These are phyloP conservation scores for Aspergillus quadricinctus DNA, from an alignment of 2,329 filamentous ascomycete genomes.

Conservation along the genomic window DNA sequence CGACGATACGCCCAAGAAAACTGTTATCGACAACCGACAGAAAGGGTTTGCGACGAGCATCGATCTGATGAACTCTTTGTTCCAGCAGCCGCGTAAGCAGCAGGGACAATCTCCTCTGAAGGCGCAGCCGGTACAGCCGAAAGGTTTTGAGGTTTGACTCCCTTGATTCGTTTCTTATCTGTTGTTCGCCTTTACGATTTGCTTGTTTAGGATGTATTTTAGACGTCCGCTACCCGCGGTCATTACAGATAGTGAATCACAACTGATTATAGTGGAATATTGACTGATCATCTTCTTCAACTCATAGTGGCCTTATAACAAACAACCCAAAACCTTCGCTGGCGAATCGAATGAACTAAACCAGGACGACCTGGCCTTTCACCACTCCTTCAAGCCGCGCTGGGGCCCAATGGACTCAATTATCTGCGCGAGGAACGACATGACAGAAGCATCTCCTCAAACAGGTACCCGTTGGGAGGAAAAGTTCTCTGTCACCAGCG, in stretches of 20 bases:
- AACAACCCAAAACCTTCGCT: slow-evolving; percentile 65
- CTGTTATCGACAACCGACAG: slow-evolving; percentile 28
- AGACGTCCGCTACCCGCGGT: slow-evolving; percentile 11
- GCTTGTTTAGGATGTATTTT: not conserved
- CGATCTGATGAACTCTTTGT: slow-evolving; percentile 93
- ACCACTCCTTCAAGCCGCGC: slow-evolving; percentile 69
- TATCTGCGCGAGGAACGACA: slow-evolving; percentile 55
- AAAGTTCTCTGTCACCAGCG: slow-evolving; percentile 44
- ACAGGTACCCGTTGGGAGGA: slow-evolving; percentile 47
- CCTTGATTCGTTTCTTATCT: slow-evolving; percentile 45
- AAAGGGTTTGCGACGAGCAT: slow-evolving; percentile 81
- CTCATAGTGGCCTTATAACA: slow-evolving; percentile 78
- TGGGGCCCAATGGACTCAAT: slow-evolving; percentile 75
- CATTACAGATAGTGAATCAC: slow-evolving; percentile 25
- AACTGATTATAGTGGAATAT: slow-evolving; percentile 38
- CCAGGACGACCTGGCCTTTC: slow-evolving; percentile 62
- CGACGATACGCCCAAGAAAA: slow-evolving; percentile 30
- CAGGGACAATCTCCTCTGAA: slow-evolving; percentile 48
- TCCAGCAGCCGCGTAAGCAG: slow-evolving; percentile 59
- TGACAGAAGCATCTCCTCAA: slow-evolving; percentile 16
- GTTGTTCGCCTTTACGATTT: slow-evolving; percentile 20
- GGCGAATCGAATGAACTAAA: slow-evolving; percentile 59
- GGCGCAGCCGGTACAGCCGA: slow-evolving; percentile 52
- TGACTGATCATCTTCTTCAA: slow-evolving; percentile 29
- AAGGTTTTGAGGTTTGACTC: slow-evolving; percentile 86